phyloP scores from a whole-genome alignment of 2,329 filamentous ascomycete species.

The Ambrosiella xylebori region DNA sequence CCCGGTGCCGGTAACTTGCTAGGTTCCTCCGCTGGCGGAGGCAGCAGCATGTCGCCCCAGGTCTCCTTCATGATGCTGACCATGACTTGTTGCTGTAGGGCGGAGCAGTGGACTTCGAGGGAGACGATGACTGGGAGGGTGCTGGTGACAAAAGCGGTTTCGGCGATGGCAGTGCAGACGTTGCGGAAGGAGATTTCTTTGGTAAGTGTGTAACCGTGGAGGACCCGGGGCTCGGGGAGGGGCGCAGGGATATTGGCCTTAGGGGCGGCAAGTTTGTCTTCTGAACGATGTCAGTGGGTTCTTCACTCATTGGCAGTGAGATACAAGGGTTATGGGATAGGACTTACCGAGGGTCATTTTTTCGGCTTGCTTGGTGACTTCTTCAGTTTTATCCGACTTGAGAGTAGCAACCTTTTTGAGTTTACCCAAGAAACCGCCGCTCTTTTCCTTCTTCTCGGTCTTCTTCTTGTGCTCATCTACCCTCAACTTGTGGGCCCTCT shows the following conservation, averaged over 20 bases:
- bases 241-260: constrained; percentile 14
- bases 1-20: constrained; percentile 47
- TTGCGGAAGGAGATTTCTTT: constrained; percentile 73
- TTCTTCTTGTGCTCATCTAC: constrained; percentile 29
- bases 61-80: constrained; percentile 77
- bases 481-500: constrained; percentile 14
- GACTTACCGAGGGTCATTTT: constrained; percentile 29
- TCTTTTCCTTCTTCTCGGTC: constrained; percentile 39
- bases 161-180: constrained; percentile 64
- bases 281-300: background rate
- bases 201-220: constrained; percentile 82
- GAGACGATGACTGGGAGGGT: constrained; percentile 85
- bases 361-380: constrained; percentile 19
- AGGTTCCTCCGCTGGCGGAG: constrained; percentile 30
- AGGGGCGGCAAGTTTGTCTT: constrained; percentile 6
- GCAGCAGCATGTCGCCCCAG: constrained; percentile 59
- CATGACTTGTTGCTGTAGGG: constrained; percentile 75
- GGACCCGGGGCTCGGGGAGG: constrained; percentile 53
- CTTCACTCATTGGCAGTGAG: too few relatives aligned
- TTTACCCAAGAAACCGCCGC: constrained; percentile 36
- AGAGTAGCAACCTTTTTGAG: constrained; percentile 34
- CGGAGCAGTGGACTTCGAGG: constrained; percentile 72
- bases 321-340: background rate
- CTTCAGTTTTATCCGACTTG: constrained; percentile 25
- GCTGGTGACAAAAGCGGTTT: constrained; percentile 57